Evolutionary conservation across 129 eudicot genomes (phyloP).

Genomic region (Flaveria ramosissima): DNA sequence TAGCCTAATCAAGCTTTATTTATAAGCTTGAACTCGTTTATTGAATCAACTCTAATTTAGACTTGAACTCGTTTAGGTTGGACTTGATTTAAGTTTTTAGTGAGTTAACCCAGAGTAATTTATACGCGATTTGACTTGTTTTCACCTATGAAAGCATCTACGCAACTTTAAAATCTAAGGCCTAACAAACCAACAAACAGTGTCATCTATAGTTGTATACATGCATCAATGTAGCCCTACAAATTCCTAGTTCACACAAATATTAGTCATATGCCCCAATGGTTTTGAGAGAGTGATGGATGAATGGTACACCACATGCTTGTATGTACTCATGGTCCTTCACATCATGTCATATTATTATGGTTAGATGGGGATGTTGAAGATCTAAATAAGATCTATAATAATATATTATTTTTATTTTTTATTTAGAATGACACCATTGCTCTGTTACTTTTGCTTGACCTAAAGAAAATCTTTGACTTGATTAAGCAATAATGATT

Average conservation of each 20-base stretch:
- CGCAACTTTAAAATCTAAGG: too few species aligned
- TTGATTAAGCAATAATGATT: too few species aligned
- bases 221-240: neutral
- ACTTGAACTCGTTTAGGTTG: too few species aligned
- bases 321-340: slow-evolving; percentile 33
- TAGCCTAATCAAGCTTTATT: too few species aligned
- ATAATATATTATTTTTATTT: neutral
- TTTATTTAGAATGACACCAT: neutral
- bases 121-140: too few species aligned
- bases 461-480: too few species aligned
- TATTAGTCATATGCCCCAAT: slow-evolving; percentile 14
- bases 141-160: too few species aligned
- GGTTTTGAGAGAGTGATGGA: slow-evolving; percentile 14
- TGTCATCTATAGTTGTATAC: neutral
- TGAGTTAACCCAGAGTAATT: too few species aligned
- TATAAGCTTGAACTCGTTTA: too few species aligned
- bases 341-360: slow-evolving; percentile 8
- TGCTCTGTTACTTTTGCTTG: neutral
- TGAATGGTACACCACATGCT: slow-evolving; percentile 7
- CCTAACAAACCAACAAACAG: too few species aligned
- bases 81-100: too few species aligned
- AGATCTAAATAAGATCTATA: slow-evolving; percentile 18
- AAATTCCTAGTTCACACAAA: slow-evolving; percentile 28
- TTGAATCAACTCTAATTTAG: too few species aligned
- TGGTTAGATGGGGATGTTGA: slow-evolving; percentile 26